A percentile compares a stretch with the other conserved stretches of the same genome.
Evolutionary conservation across 2,329 filamentous ascomycete species (phyloP).

Genomic region (Davidsoniella eucalypti): DNA sequence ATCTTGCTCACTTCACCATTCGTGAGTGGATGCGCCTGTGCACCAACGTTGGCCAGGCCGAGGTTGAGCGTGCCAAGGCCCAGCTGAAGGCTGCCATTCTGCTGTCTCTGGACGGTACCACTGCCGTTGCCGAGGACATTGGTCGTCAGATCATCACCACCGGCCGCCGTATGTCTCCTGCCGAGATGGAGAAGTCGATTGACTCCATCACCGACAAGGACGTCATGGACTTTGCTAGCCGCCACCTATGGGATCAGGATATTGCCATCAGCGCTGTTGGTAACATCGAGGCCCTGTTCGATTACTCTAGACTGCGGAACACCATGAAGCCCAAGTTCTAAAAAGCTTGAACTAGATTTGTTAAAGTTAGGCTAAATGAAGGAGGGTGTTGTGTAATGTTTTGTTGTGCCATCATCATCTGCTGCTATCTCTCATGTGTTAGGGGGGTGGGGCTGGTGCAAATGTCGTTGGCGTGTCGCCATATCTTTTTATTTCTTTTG

Average conservation of each 20-base stretch:
- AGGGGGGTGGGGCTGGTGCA: not conserved
- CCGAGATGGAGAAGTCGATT: slow-evolving; percentile 88
- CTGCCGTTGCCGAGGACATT: slow-evolving; percentile 93
- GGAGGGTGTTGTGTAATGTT: slow-evolving; percentile 9
- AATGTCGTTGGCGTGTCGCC: not conserved
- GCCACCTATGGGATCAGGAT: slow-evolving; percentile 95
- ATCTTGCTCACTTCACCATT: slow-evolving; percentile 95
- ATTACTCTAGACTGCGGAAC: slow-evolving; percentile 64
- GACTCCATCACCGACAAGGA: slow-evolving; percentile 85
- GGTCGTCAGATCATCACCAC: slow-evolving; percentile 97
- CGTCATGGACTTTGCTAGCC: slow-evolving; percentile 89
- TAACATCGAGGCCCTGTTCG: slow-evolving; percentile 69
- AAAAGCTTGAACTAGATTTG: slow-evolving; percentile 14
- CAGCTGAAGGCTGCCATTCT: slow-evolving; percentile 98
- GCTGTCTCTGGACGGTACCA: slow-evolving; percentile 91
- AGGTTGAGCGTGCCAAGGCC: slow-evolving; percentile 96
- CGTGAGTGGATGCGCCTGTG: slow-evolving; percentile 96
- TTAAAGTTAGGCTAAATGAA: slow-evolving; percentile 12
- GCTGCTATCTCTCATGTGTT: slow-evolving; percentile 9
- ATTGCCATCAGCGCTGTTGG: slow-evolving; percentile 87
- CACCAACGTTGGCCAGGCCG: slow-evolving; percentile 70
- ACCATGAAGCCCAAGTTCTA: slow-evolving; percentile 75
- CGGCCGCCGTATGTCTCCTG: slow-evolving; percentile 74
- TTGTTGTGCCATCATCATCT: slow-evolving; percentile 11
- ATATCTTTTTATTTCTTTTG: slow-evolving; percentile 11